Evolutionary conservation across 2,329 filamentous ascomycete species (phyloP), one percentile per base, ranked within the genome.

Genomic region (Pseudogymnoascus sp.): DNA sequence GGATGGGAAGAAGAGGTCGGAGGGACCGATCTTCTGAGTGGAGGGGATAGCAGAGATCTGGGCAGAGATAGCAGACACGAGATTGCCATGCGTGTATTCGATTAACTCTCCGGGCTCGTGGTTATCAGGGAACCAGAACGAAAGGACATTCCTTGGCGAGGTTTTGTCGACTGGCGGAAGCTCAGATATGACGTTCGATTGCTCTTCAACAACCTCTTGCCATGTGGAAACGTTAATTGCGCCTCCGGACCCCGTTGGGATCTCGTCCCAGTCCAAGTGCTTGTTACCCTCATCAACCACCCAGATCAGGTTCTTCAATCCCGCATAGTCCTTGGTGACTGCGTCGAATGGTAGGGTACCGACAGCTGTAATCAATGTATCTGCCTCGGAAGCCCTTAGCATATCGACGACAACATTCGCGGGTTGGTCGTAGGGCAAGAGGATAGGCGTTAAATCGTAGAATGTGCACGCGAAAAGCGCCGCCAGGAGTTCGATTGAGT

Each of bases 201-300:
- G 80, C 64, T 94, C 89, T 65, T 88, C 84, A 25, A 97, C 77
- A 60, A 97, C 82, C 63, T 97, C 90, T 69, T 96, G 90, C 92
- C 93, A 99, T 12, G 93, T 94, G n/a, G 86, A 83, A 14, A 97
- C 89, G 61, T 89, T 89, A 63, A 96, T 79, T 64, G 81, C 85
- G 62, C 87, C 83, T 14, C 87, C 87, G 61, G 87, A 86, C 59
- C 89, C 88, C 69, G 88, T 83, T 9, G 92, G 91, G 2, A 92
- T 84, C 71, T 93, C 90, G 67, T 90, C 92, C 92, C 93, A 99
- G 74, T 96, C 92, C 81, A 99, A 88, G 71, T 97, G 93, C 67
- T 85, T 84, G 76, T 87, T 97, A 41, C 91, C 91, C 70, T 91
- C 84, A 68, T 97, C 93, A 4, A 95, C 91, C 11, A 97, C 92